Base-by-base conservation (phyloP, 768 basidiomycete species). In the Psilocybe subaeruginosa region DNA sequence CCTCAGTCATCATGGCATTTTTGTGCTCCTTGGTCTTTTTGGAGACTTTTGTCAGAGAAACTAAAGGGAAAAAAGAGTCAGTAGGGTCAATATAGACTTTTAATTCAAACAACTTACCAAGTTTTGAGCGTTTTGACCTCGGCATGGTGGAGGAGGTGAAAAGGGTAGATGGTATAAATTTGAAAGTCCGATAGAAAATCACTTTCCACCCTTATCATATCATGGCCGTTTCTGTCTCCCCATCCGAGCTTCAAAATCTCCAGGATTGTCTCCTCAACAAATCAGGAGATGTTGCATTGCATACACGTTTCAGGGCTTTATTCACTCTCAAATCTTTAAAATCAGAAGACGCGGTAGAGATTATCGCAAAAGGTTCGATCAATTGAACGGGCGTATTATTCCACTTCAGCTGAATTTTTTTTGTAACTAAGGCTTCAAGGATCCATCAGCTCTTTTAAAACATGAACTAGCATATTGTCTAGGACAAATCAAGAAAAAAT, bases 391-490 rank as follows among this genome's bases (percentile, higher is more conserved):
- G n/a, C 31, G 4, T 9, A 60, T 33, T 48, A 29, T 31, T 47
- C 35, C 31, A 35, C 53, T 52, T 56, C 16, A 58, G 16, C 59
- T 59, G 63, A 60, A 65, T 56, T 43, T 55, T 46, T 29, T 43
- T 54, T 41, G 4, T 31, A 47, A 52, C 60, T 30, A 52, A 96
- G 96, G 91, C 29, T 93, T 99, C 72, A 74, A 76, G 35, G 96
- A 98, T 73, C 82, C 87, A 4, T 97, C 95, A 46, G 92, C 95
- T 8, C 74, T 99, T 61, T 82, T 99, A 33, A 98, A 98, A 70
- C 97, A 99, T 73, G 97, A 99, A 70, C 83, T 99, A 2, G 97
- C 97, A 0, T 99, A 99, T 73, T 96, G 95, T 69, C 83, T 99
- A 3, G 97, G 97, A 0, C 97, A 99, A 76, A 91, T 96, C 76